Evolutionary conservation across 495 filamentous ascomycete species (phyloP), one percentile per base, ranked within the genome.

Genomic region (Thozetella sp.): DNA sequence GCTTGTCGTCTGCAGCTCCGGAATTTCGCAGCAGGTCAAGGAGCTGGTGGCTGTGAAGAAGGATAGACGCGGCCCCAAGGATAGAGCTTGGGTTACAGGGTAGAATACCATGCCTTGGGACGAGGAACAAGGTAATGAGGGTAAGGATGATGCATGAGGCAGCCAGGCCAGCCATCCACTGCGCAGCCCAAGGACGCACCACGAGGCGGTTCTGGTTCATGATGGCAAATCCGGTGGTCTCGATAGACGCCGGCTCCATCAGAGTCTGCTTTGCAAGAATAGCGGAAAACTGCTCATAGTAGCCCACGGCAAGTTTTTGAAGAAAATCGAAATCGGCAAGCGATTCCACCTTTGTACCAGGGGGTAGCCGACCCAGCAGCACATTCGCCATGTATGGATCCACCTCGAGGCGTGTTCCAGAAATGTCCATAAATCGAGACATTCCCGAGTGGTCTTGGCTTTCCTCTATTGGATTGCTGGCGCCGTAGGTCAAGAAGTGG

Each of bases 161-260:
- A 6, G 50, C 12, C 20, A 61, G 11, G 1, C 54, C 59, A 10
- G 54, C 53, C 59, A 61, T 61, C 27, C 13, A 43, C 19, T 61
- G 59, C 12, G 59, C 48, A 4, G 59, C 59, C 59, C 59, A 61
- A n/a, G 25, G 26, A 12, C 45, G 54, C 15, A 61, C 50, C 22
- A 61, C 19, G 2, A 61, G 23, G 9, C 59, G 59, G 2, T 61
- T 45, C 9, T 24, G 23, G 19, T 52, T 27, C 20, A 52, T 24
- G 13, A 30, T 48, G 2, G 30, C 34, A 30, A 50, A 37, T 15
- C 59, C 59, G 4, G n/a, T 25, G 9, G 45, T 40, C 4, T 23
- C n/a, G 46, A 50, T 23, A 15, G 46, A 26, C 2, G 46, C 48
- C 2, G 54, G 30, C 23, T 46, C 54, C 54, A 53, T 43, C 48